These are phyloP conservation scores for Volvox africanus DNA, from an alignment of 139 green algal species.

Conservation along the genomic window DNA sequence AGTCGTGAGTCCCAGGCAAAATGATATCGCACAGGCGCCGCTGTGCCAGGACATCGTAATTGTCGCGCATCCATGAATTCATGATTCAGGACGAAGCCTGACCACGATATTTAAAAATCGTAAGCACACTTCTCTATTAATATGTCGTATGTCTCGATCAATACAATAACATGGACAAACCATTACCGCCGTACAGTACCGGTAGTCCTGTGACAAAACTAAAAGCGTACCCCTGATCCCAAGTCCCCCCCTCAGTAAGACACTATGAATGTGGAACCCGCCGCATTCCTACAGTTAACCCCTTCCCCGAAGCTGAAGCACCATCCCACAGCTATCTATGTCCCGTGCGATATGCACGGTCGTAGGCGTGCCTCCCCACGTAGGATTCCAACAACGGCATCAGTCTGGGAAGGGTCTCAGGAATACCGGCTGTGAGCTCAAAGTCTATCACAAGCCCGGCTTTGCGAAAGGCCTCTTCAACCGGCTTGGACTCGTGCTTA, in stretches of 20 bases:
- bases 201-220: too few species aligned
- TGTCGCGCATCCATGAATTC: conserved; percentile 28
- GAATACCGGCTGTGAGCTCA: conserved; percentile 94
- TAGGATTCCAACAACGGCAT: conserved; percentile 66
- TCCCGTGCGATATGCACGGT: background rate
- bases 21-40: background rate
- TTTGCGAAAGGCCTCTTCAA: conserved; percentile 90
- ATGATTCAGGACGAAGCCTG: too few species aligned
- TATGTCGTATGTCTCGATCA: too few species aligned
- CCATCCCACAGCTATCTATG: too few species aligned
- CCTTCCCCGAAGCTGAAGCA: too few species aligned
- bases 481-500: conserved; percentile 75
- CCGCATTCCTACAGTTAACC: too few species aligned
- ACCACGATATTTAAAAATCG: background rate
- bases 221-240: too few species aligned
- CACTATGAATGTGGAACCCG: too few species aligned
- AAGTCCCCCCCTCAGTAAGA: too few species aligned
- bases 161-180: too few species aligned
- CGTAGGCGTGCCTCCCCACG: background rate
- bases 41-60: background rate
- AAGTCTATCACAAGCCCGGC: conserved; percentile 89
- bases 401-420: conserved; percentile 91
- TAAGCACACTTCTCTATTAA: too few species aligned
- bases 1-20: conserved; percentile 35
- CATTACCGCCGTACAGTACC: too few species aligned